Evolutionary conservation across 208 protist species (phyloP), one percentile per base, ranked within the genome.

Genomic region (Vickermania ingenoplastis): DNA sequence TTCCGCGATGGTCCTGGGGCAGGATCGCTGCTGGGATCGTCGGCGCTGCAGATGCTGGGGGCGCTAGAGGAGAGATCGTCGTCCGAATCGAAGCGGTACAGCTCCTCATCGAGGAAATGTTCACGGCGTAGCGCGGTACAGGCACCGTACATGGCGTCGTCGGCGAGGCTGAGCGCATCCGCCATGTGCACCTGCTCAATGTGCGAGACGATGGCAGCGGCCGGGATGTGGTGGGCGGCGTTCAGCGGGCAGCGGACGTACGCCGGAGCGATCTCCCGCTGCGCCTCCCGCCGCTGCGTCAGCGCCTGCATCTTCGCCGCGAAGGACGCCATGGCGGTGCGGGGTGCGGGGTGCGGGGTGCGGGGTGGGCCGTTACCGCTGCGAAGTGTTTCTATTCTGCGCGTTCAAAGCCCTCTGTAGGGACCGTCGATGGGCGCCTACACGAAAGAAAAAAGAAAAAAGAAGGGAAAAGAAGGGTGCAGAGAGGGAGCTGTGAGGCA

Each of bases 191-290:
- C 26, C 48, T 49, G 50, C 21, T 57, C 31, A 22, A 75, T 7
- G 59, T 75, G 69, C 17, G 25, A 62, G 0, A 66, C 63, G 29
- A 75, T 63, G 31, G 41, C 41, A 3, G 62, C 69, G 13, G 61
- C 58, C n/a, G 69, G 69, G 24, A 75, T 41, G 55, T 70, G 58
- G 59, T 75, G 69, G 2, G 14, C 22, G n/a, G 69, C 63, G 31
- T 75, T 65, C 13, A 75, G 41, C 17, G 69, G 69, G 59, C 69
- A 75, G 17, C 63, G 63, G 59, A 71, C 63, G 55, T 60, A 71
- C 26, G 53, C 64, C 4, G 13, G 53, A 14, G 57, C 57, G 5
- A 74, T 50, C 23, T 53, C 49, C 50, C 54, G 24, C 26, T 53
- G 56, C 23, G 30, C 62, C 0, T 55, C 63, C 1, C 69, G 54